Evolutionary conservation across 2,329 filamentous ascomycete species (phyloP).

Genomic region (Huntiella savannae): DNA sequence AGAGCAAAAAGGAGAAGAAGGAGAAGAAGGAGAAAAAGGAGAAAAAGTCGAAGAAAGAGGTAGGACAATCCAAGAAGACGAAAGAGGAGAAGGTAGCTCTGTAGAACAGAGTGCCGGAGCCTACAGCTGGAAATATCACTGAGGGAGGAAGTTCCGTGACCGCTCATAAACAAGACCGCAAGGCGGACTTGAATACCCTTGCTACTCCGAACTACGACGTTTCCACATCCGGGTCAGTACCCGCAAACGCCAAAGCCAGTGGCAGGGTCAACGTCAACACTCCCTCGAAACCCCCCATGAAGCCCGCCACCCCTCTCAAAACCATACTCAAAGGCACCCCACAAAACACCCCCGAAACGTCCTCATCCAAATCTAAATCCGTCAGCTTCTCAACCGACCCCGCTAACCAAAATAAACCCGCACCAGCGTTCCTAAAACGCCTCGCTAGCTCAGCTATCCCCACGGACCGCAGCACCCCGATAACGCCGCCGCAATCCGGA

Average conservation of each 20-base stretch:
- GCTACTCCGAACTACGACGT: background rate
- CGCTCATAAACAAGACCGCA: background rate
- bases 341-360: too few relatives aligned
- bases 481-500: background rate
- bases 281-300: too few relatives aligned
- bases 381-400: too few relatives aligned
- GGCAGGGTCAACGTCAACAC: too few relatives aligned
- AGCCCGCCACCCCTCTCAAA: too few relatives aligned
- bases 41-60: conserved; percentile 8
- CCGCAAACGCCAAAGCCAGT: background rate
- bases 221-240: background rate
- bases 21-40: conserved; percentile 7
- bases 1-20: conserved; percentile 9
- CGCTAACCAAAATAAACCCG: background rate
- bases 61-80: conserved; percentile 1
- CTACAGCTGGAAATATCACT: background rate
- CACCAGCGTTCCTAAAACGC: background rate
- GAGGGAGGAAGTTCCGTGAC: background rate
- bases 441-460: background rate
- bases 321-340: too few relatives aligned
- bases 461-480: background rate
- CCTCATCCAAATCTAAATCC: too few relatives aligned
- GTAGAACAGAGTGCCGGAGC: background rate
- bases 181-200: background rate
- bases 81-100: background rate